Conservation (phyloP, 768 basidiomycete genomes). For the Panaeolus papilionaceus region DNA sequence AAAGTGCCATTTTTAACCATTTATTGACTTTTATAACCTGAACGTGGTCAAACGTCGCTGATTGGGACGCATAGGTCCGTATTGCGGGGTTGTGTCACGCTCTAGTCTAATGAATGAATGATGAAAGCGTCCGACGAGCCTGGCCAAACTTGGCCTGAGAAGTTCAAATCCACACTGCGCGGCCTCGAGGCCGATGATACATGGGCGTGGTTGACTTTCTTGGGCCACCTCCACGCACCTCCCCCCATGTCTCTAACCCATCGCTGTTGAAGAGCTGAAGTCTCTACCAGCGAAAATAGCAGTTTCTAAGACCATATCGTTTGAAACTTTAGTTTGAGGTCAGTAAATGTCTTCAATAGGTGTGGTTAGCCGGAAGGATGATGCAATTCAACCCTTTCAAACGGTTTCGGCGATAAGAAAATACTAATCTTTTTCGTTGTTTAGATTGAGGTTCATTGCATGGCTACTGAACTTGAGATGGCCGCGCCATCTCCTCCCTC, state of each 20-base stretch:
- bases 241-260: constrained; percentile 11
- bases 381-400: constrained; percentile 2
- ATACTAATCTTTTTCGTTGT: not conserved
- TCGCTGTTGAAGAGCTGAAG: constrained; percentile 5
- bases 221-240: constrained; percentile 7
- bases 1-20: not conserved
- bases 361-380: not conserved
- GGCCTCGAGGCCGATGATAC: constrained; percentile 14
- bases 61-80: not conserved
- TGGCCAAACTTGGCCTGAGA: constrained; percentile 14
- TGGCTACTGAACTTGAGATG: constrained; percentile 11
- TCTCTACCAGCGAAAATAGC: constrained; percentile 1
- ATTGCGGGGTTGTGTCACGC: constrained; percentile 1
- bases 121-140: constrained; percentile 13
- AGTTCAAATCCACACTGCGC: constrained; percentile 14
- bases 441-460: not conserved
- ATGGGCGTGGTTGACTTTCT: constrained; percentile 13
- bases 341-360: not conserved
- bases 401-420: constrained; percentile 12
- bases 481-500: constrained; percentile 29
- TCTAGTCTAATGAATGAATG: constrained; percentile 4
- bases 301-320: not conserved
- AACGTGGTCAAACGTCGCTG: constrained; percentile 1
- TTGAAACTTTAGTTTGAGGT: constrained; percentile 1
- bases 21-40: not conserved